Evolutionary conservation across 441 rosid species (phyloP).

Genomic region (Daphne laureola): DNA sequence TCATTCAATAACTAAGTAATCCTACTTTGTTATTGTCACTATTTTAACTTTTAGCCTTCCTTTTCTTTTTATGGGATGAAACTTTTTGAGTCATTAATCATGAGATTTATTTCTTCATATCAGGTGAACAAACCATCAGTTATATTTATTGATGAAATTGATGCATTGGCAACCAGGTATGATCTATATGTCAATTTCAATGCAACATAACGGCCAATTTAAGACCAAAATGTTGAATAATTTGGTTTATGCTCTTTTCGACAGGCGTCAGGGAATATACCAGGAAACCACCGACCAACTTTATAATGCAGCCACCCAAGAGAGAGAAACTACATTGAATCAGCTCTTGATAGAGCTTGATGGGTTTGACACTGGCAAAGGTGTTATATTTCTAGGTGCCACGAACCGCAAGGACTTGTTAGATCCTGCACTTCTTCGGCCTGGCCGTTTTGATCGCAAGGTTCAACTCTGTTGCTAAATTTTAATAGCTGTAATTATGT

Average conservation of each 20-base stretch:
- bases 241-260: slow-evolving; percentile 16
- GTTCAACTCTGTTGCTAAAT: slow-evolving; percentile 34
- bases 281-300: slow-evolving; percentile 68
- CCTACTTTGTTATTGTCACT: no score
- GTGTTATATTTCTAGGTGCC: slow-evolving; percentile 94
- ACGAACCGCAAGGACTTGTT: slow-evolving; percentile 88
- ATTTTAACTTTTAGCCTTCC: no score
- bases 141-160: slow-evolving; percentile 91
- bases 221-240: neutral
- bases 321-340: slow-evolving; percentile 94
- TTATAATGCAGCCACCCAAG: slow-evolving; percentile 93
- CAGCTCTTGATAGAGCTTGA: slow-evolving; percentile 96
- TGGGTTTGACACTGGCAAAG: slow-evolving; percentile 98
- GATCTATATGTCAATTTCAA: neutral
- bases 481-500: slow-evolving; percentile 5
- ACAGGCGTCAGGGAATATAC: slow-evolving; percentile 87
- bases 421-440: slow-evolving; percentile 96
- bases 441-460: slow-evolving; percentile 98
- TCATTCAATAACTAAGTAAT: no score
- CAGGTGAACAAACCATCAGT: slow-evolving; percentile 97
- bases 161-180: slow-evolving; percentile 92
- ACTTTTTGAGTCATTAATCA: slow-evolving; percentile 9
- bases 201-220: neutral
- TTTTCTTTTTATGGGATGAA: no score
- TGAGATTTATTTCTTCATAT: slow-evolving; percentile 22